phyloP scores from a whole-genome alignment of 305 asterid genomes.

The Solanum chacoense region DNA sequence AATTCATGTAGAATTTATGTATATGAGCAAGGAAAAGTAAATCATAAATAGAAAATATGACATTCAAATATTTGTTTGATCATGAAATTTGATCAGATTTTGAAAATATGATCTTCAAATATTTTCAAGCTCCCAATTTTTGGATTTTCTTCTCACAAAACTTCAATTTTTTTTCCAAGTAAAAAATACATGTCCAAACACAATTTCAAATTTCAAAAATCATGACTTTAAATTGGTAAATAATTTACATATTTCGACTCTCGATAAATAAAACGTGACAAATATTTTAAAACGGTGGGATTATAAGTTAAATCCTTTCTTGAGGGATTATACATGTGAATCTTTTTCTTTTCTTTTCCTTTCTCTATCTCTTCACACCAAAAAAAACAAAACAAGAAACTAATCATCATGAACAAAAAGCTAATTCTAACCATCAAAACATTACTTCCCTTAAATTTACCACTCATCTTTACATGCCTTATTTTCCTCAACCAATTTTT shows the following conservation, averaged over 20 bases:
- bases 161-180: neutral
- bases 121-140: neutral
- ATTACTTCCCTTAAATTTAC: slow-evolving; percentile 51
- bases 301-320: neutral
- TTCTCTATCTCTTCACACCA: slow-evolving; percentile 31
- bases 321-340: neutral
- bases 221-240: neutral
- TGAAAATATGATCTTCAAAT: neutral
- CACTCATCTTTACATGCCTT: slow-evolving; percentile 16
- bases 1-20: neutral
- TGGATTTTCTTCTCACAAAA: neutral
- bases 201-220: neutral
- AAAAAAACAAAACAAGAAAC: slow-evolving; percentile 34
- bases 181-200: neutral
- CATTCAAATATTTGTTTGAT: neutral
- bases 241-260: neutral
- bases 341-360: neutral
- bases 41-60: neutral
- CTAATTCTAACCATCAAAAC: slow-evolving; percentile 32
- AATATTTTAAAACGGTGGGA: neutral
- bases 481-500: slow-evolving; percentile 2
- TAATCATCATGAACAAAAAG: slow-evolving; percentile 59
- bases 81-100: neutral
- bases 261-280: neutral
- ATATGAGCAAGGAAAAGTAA: neutral